Percentiles rank a stretch among this genome's conserved stretches.
Conservation (phyloP, 2,329 filamentous ascomycete species). For the Exophiala xenobiotica region DNA sequence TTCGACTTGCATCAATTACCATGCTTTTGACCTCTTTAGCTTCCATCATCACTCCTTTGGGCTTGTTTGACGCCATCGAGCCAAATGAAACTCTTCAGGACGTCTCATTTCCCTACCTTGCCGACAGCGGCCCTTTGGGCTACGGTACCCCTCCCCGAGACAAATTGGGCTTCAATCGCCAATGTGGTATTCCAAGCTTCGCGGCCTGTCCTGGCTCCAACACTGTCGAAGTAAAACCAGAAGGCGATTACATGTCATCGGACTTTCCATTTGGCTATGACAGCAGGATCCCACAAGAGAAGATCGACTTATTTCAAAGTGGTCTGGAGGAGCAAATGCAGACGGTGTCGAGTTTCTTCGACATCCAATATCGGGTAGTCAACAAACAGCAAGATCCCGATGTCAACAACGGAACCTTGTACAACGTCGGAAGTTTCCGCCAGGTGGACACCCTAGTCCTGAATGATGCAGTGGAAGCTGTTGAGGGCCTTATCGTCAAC, state of each 20-base stretch:
- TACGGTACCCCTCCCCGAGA: slow-evolving; percentile 40
- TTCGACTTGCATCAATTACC: slow-evolving; percentile 33
- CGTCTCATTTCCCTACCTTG: slow-evolving; percentile 40
- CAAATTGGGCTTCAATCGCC: slow-evolving; percentile 35
- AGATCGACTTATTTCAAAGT: slow-evolving; percentile 42
- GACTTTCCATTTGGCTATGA: slow-evolving; percentile 16
- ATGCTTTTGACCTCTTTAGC: slow-evolving; percentile 41
- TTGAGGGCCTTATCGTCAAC: slow-evolving; percentile 43
- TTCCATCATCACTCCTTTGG: slow-evolving; percentile 49
- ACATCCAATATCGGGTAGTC: slow-evolving; percentile 42
- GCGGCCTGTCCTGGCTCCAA: slow-evolving; percentile 32
- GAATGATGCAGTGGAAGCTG: slow-evolving; percentile 34
- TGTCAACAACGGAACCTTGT: slow-evolving; percentile 24
- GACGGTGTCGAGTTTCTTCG: slow-evolving; percentile 45
- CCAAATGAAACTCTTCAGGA: slow-evolving; percentile 20
- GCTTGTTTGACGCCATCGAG: slow-evolving; percentile 44
- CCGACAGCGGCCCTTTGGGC: slow-evolving; percentile 41
- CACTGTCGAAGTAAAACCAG: slow-evolving; percentile 26
- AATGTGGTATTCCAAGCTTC: slow-evolving; percentile 32
- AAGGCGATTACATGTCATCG: slow-evolving; percentile 28
- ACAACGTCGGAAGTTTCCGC: slow-evolving; percentile 35
- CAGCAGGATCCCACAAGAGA: slow-evolving; percentile 36
- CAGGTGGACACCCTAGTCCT: slow-evolving; percentile 37
- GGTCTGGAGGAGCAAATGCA: slow-evolving; percentile 33
- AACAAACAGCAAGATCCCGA: slow-evolving; percentile 17